Conservation (phyloP, 768 basidiomycete genomes). For the Suillus cothurnatus region DNA sequence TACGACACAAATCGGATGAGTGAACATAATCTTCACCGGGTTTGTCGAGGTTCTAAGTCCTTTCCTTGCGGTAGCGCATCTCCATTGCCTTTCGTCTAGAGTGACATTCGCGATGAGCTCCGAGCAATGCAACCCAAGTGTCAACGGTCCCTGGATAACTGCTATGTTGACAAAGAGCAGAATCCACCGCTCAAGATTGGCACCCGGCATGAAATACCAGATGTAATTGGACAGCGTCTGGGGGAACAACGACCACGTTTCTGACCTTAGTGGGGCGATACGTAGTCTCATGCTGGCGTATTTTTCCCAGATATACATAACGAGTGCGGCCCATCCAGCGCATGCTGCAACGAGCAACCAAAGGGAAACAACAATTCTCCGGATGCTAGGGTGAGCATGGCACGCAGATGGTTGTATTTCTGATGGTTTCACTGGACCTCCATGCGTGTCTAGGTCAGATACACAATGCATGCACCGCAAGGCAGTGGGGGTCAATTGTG, state of each 20-base stretch:
- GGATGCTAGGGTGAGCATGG: too few species aligned
- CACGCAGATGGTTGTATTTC: too few species aligned
- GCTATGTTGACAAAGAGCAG: slow-evolving; percentile 30
- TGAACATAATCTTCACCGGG: slow-evolving; percentile 24
- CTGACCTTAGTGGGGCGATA: not conserved
- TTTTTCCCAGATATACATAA: too few species aligned
- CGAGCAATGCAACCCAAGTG: slow-evolving; percentile 31
- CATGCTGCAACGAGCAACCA: too few species aligned
- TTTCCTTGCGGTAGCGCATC: slow-evolving; percentile 19
- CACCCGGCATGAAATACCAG: slow-evolving; percentile 2
- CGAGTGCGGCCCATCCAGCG: too few species aligned
- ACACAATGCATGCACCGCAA: too few species aligned
- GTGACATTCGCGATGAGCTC: slow-evolving; percentile 32
- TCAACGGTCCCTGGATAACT: slow-evolving; percentile 30
- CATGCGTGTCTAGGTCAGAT: too few species aligned
- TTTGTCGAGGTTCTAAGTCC: slow-evolving; percentile 21
- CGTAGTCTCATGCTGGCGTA: not conserved
- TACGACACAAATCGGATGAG: slow-evolving; percentile 17
- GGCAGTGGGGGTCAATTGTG: too few species aligned
- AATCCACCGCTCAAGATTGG: slow-evolving; percentile 15
- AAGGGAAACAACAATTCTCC: too few species aligned
- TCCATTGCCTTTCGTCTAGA: slow-evolving; percentile 30
- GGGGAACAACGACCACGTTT: slow-evolving; percentile 31
- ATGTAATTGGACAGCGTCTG: slow-evolving; percentile 16
- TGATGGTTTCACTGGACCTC: too few species aligned